Percentiles rank a stretch among this genome's conserved stretches.
Evolutionary conservation across 2,329 filamentous ascomycete species (phyloP).

Genomic region (Bipolaris zeicola): DNA sequence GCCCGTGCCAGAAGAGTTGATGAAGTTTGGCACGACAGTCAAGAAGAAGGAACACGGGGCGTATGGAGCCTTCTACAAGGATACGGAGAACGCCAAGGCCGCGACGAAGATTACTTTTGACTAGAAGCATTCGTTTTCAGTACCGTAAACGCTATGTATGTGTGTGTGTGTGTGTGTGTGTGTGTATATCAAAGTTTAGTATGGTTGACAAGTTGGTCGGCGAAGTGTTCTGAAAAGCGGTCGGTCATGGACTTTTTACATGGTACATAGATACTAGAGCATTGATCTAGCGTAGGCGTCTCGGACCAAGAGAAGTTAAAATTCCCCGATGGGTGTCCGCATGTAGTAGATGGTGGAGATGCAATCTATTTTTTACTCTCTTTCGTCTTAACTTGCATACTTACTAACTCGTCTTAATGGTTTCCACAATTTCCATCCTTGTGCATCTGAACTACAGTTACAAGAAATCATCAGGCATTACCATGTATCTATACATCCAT

Average conservation of each 20-base stretch:
- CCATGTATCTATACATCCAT: not conserved
- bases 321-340: slow-evolving; percentile 1
- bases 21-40: slow-evolving; percentile 97
- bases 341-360: slow-evolving; percentile 4
- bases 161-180: slow-evolving; percentile 1
- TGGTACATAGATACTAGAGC: slow-evolving; percentile 7
- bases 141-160: not conserved
- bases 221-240: slow-evolving; percentile 21
- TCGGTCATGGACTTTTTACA: slow-evolving; percentile 12
- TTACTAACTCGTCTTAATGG: not conserved
- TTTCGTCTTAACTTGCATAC: slow-evolving; percentile 1
- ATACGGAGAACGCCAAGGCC: slow-evolving; percentile 80
- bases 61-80: slow-evolving; percentile 95
- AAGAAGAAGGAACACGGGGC: slow-evolving; percentile 98
- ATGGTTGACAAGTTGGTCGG: slow-evolving; percentile 20
- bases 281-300: slow-evolving; percentile 32
- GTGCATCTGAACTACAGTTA: not conserved
- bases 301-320: slow-evolving; percentile 21
- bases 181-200: slow-evolving; percentile 7
- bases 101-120: slow-evolving; percentile 94
- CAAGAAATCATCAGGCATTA: not conserved
- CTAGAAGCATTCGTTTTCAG: slow-evolving; percentile 22
- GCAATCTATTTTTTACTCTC: not conserved
- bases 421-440: not conserved
- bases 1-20: slow-evolving; percentile 82